Percentiles rank a stretch among this genome's conserved stretches.
Conservation (phyloP, 2,329 filamentous ascomycete genomes). For the Fusarium guadeloupense region DNA sequence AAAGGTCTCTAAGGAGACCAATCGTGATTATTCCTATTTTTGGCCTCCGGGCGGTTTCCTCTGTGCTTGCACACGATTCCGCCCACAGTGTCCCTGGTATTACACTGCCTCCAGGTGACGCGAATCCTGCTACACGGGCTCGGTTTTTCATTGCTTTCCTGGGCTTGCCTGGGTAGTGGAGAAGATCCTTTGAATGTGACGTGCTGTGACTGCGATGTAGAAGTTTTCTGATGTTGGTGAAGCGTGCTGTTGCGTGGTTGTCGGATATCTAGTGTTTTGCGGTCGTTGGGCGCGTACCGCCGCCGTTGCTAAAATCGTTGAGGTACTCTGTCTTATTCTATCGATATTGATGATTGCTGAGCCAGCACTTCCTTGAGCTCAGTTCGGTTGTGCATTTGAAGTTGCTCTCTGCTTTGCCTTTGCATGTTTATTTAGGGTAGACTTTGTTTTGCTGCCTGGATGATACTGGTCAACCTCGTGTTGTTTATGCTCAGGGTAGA, state of each 20-base stretch:
- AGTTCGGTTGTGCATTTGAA: too few species aligned
- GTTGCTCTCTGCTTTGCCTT: too few species aligned
- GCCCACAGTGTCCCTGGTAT: slow-evolving; percentile 53
- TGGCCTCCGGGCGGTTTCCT: slow-evolving; percentile 46
- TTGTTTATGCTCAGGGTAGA: too few species aligned
- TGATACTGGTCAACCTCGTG: too few species aligned
- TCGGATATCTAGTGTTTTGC: too few species aligned
- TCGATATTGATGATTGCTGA: too few species aligned
- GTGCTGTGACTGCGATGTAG: neutral
- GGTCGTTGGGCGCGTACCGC: too few species aligned
- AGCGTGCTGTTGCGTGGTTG: neutral
- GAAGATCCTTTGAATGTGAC: slow-evolving; percentile 38
- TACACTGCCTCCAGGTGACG: slow-evolving; percentile 55
- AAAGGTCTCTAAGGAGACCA: slow-evolving; percentile 77
- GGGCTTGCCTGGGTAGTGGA: slow-evolving; percentile 47
- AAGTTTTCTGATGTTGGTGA: neutral
- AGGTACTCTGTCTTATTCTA: too few species aligned
- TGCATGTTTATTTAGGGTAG: too few species aligned
- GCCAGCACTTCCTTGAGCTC: too few species aligned
- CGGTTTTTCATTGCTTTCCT: slow-evolving; percentile 49
- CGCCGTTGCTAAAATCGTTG: too few species aligned
- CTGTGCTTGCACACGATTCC: slow-evolving; percentile 51
- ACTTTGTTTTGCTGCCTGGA: too few species aligned
- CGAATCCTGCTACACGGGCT: slow-evolving; percentile 43
- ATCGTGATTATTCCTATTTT: slow-evolving; percentile 82